Percentiles rank a stretch among this genome's conserved stretches.
These are phyloP conservation scores for Cystobasidium sp. DNA, from an alignment of 1,284 basidiomycete species.

Conservation along the genomic window DNA sequence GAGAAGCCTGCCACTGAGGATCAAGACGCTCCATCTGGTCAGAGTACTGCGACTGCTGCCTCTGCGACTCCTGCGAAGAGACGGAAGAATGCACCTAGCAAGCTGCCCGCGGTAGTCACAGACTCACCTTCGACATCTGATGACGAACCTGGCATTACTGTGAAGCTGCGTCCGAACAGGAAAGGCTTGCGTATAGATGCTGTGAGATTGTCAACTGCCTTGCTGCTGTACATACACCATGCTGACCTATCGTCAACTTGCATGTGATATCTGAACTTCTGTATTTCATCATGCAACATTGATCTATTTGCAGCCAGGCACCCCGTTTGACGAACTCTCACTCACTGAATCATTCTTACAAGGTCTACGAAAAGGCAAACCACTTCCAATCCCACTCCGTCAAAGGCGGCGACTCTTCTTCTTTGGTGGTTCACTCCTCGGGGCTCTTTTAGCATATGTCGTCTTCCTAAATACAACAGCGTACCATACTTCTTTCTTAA, in stretches of 20 bases:
- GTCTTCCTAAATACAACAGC: constrained; percentile 30
- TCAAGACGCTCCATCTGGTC: not conserved
- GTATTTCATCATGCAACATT: too few species aligned
- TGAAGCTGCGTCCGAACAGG: constrained; percentile 32
- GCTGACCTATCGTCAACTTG: too few species aligned
- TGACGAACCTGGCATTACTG: constrained; percentile 29
- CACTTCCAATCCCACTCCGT: constrained; percentile 29
- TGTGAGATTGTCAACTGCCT: constrained; percentile 15
- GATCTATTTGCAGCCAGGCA: constrained; percentile 32
- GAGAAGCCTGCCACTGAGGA: not conserved
- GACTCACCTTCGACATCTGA: constrained; percentile 2
- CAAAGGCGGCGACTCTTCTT: constrained; percentile 41
- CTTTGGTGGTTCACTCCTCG: constrained; percentile 36
- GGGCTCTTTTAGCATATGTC: constrained; percentile 31
- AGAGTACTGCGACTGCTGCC: not conserved
- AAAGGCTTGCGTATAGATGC: constrained; percentile 34
- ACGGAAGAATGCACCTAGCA: constrained; percentile 39
- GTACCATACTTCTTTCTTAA: constrained; percentile 31
- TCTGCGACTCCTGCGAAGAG: not conserved
- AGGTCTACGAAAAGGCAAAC: constrained; percentile 23
- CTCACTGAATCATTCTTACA: constrained; percentile 40
- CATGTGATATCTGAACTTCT: too few species aligned
- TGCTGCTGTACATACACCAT: not conserved
- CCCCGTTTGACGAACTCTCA: constrained; percentile 39
- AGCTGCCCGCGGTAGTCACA: constrained; percentile 1